phyloP scores from a whole-genome alignment of 352 stramenopile genomes.

The Phytopythium kandeliae region DNA sequence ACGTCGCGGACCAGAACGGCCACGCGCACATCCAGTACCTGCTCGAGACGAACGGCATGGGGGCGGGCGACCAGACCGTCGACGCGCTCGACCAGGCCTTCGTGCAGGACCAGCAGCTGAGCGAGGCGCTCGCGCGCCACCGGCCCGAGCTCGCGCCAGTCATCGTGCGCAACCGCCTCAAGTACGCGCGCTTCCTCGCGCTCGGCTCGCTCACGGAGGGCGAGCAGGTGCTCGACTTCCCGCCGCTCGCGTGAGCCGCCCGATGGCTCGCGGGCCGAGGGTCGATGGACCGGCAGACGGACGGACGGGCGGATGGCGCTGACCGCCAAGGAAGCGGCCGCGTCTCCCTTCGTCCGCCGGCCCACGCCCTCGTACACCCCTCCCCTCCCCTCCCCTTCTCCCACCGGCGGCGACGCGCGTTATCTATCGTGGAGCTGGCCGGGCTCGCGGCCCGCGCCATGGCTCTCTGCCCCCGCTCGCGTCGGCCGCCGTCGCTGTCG shows the following conservation, averaged over 20 bases:
- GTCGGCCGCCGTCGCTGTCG: too few species aligned
- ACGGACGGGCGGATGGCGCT: too few species aligned
- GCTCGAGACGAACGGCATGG: constrained; percentile 73
- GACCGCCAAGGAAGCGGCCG: too few species aligned
- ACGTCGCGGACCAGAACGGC: constrained; percentile 59
- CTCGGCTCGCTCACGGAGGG: constrained; percentile 60
- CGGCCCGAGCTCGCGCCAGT: constrained; percentile 63
- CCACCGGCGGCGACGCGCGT: too few species aligned
- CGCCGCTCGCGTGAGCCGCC: too few species aligned
- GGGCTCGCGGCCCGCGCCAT: not conserved
- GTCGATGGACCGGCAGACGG: too few species aligned
- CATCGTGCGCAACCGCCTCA: constrained; percentile 75
- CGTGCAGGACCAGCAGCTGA: constrained; percentile 53
- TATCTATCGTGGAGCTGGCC: constrained; percentile 2
- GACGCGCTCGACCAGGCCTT: constrained; percentile 62
- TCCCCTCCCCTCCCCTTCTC: too few species aligned
- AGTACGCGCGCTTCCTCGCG: constrained; percentile 58
- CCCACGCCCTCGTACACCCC: too few species aligned
- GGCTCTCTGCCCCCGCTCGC: too few species aligned
- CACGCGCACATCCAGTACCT: constrained; percentile 73
- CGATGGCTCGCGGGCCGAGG: too few species aligned
- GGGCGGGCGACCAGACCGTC: constrained; percentile 38
- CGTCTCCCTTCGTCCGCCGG: too few species aligned
- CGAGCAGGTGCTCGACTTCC: constrained; percentile 36
- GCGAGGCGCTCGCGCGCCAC: constrained; percentile 51